Base-by-base conservation (phyloP, 495 filamentous ascomycete species). In the Aspergillus indologenus region DNA sequence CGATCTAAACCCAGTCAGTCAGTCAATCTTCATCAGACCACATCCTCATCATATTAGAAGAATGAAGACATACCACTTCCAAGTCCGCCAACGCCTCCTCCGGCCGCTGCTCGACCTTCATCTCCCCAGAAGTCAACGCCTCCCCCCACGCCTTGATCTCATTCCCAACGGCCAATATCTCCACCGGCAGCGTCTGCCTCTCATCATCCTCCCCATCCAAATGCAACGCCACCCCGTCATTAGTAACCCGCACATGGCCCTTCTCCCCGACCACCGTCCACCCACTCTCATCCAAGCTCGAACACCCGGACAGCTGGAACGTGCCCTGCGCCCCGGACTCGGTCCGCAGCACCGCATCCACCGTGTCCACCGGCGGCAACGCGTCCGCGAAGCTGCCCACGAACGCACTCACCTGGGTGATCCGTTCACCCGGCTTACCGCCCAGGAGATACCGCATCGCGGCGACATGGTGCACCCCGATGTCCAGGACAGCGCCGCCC, bases 401-500 rank as follows among this genome's bases (percentile, higher is more conserved):
- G 53, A 83, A 81, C 0, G 83, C 84, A 19, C 77, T 70, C 11
- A 85, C 57, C 34, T 66, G 71, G 6, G 80, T 54, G 22, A 70
- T 58, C 44, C 52, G 68, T n/a, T 81, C 79, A 14, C 65, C 12
- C 12, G 5, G 53, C 3, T 9, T 29, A 9, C 4, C 26, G 9
- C 81, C 81, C 2, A 88, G 68, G 47, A 90, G 53, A 31, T 78
- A 66, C 50, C 85, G 69, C 9, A 83, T 69, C 0, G 70, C 82
- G 6, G 88, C 88, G 14, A 81, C 75, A 52, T 76, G 83, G 63
- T 90, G 88, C 5, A 90, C 84, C 5, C 88, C 87, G 1, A 83
- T 85, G 61, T 90, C 88, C 1, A 90, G 73, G 12, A 90, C 59
- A 60, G 87, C 89, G 5, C 88, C 87, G 17, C 86, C 88, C 65